These are phyloP conservation scores for Candida broadrunensis DNA, from an alignment of 805 yeast species.

Conservation along the genomic window DNA sequence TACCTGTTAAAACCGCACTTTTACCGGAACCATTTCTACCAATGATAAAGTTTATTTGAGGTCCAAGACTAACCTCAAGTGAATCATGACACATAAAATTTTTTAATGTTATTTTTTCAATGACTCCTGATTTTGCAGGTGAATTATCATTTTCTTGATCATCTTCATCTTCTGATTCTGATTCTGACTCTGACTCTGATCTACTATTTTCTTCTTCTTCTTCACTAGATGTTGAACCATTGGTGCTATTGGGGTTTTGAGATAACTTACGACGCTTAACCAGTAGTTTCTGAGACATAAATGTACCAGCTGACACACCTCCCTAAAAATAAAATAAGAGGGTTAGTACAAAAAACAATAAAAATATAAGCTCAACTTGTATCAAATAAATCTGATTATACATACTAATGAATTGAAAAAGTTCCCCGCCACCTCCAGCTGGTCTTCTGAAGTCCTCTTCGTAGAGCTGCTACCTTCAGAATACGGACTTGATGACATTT, in stretches of 20 bases:
- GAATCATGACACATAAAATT: constrained; percentile 91
- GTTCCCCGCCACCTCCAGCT: neutral
- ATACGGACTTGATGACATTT: neutral
- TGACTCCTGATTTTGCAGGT: constrained; percentile 59
- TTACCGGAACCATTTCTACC: constrained; percentile 94
- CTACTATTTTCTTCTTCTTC: neutral
- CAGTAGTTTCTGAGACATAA: neutral
- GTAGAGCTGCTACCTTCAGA: neutral
- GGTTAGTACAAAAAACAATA: too few species aligned
- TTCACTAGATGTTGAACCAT: neutral
- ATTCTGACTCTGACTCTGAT: neutral
- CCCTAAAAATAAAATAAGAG: neutral
- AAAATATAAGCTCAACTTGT: too few species aligned
- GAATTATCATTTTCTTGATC: constrained; percentile 10
- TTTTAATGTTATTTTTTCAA: constrained; percentile 57
- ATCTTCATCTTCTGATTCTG: constrained; percentile 7
- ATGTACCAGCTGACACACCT: neutral
- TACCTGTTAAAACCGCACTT: constrained; percentile 82
- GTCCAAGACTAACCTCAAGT: constrained; percentile 72
- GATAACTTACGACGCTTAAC: neutral
- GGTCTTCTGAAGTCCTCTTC: neutral
- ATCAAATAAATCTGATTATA: too few species aligned
- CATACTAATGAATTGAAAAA: neutral
- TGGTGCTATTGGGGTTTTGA: neutral
- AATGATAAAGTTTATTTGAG: constrained; percentile 78